Percentiles rank a stretch among this genome's conserved stretches.
phyloP scores from a whole-genome alignment of 192 early-diverging fungal genomes.

The Coemansia sp. region DNA sequence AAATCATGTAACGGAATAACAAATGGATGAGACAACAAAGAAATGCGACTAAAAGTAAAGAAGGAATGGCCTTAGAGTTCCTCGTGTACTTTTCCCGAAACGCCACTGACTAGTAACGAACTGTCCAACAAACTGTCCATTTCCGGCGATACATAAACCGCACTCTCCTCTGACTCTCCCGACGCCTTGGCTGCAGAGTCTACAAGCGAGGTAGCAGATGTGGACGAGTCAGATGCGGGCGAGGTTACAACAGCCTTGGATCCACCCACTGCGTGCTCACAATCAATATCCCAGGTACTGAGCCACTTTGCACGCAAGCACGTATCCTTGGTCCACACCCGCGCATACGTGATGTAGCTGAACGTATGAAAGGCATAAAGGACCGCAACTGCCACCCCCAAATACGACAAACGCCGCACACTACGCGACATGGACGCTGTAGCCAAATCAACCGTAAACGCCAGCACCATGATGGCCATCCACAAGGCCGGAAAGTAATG shows the following conservation, averaged over 20 bases:
- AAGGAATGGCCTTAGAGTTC: too few relatives aligned
- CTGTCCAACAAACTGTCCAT: too few relatives aligned
- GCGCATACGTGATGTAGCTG: conserved; percentile 79
- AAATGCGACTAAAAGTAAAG: too few relatives aligned
- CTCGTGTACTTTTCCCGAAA: too few relatives aligned
- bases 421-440: conserved; percentile 51
- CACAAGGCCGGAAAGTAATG: conserved; percentile 94
- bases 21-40: too few relatives aligned
- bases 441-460: conserved; percentile 66
- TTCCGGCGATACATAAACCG: too few relatives aligned
- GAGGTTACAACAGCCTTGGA: conserved; percentile 15
- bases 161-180: too few relatives aligned
- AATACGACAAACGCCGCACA: conserved; percentile 44
- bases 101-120: too few relatives aligned
- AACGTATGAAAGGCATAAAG: conserved; percentile 60
- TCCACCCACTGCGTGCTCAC: conserved; percentile 51
- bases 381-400: conserved; percentile 42
- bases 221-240: neutral
- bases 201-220: too few relatives aligned
- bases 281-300: conserved; percentile 80
- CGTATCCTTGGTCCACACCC: conserved; percentile 59
- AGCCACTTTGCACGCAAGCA: conserved; percentile 76
- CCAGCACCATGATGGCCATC: conserved; percentile 75
- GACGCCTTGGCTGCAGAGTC: too few relatives aligned
- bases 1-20: too few relatives aligned